A percentile compares a stretch with the other conserved stretches of the same genome.
Conservation (phyloP, 2,329 filamentous ascomycete genomes). For the Thelonectria olida region DNA sequence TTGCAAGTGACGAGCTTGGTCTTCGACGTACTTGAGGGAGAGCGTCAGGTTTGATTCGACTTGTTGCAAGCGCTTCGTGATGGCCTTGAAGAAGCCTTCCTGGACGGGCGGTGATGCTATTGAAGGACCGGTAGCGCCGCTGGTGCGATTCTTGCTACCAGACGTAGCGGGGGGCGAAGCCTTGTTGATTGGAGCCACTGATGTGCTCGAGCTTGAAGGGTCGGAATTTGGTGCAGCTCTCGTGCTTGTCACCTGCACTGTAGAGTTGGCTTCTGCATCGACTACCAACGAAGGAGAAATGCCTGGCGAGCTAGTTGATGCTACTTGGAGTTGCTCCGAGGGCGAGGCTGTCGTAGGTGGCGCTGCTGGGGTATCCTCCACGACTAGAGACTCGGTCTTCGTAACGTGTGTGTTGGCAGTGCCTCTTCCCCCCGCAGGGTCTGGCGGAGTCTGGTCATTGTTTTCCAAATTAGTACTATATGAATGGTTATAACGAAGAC, state of each 20-base stretch:
- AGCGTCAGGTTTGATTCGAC: constrained; percentile 93
- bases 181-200: constrained; percentile 21
- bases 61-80: constrained; percentile 90
- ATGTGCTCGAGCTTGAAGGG: constrained; percentile 6
- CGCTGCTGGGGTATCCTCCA: constrained; percentile 22
- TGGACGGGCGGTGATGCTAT: constrained; percentile 80
- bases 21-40: constrained; percentile 94
- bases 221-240: constrained; percentile 23
- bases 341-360: constrained; percentile 21
- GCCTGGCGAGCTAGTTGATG: constrained; percentile 28
- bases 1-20: constrained; percentile 89
- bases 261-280: constrained; percentile 19
- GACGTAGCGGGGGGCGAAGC: constrained; percentile 24
- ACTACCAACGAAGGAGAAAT: constrained; percentile 22
- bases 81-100: constrained; percentile 97
- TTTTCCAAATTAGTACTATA: constrained; percentile 13
- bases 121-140: constrained; percentile 38
- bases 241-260: constrained; percentile 17
- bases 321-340: constrained; percentile 25
- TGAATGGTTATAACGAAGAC: not conserved
- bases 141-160: constrained; percentile 41
- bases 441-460: constrained; percentile 1
- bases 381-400: constrained; percentile 17
- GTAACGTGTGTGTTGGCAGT: constrained; percentile 18
- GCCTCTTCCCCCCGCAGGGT: constrained; percentile 23